Evolutionary conservation across 169 alveolate species (phyloP).

Genomic region (Plasmodium billcollinsi): DNA sequence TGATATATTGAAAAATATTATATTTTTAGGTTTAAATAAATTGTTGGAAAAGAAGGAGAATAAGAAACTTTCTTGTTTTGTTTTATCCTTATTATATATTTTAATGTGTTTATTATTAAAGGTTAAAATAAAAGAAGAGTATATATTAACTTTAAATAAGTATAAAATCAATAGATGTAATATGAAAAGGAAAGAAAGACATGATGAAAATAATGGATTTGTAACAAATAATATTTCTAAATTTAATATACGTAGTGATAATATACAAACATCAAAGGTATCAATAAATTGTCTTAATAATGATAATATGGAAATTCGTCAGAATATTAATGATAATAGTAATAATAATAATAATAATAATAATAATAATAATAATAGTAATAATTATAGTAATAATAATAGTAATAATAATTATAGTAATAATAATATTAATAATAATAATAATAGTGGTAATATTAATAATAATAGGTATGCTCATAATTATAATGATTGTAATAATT

Average conservation of each 20-base stretch:
- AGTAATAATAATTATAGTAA: background rate
- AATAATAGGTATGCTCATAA: background rate
- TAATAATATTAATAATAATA: background rate
- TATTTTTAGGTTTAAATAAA: constrained; percentile 52
- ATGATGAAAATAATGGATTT: background rate
- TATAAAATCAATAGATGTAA: background rate
- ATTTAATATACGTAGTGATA: background rate
- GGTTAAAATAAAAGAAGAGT: constrained; percentile 48
- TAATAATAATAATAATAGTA: background rate
- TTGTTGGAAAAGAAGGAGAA: constrained; percentile 16
- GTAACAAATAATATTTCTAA: no score
- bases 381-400: background rate
- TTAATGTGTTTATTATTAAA: constrained; percentile 51
- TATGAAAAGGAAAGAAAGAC: background rate
- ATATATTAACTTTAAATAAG: constrained; percentile 31
- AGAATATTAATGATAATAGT: background rate
- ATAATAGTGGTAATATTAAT: background rate
- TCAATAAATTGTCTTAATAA: background rate
- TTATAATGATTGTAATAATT: background rate
- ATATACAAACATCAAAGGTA: background rate
- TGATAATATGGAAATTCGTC: background rate
- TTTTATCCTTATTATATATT: constrained; percentile 49
- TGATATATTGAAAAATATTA: constrained; percentile 35
- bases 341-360: background rate
- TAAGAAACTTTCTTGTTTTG: constrained; percentile 49